These are phyloP conservation scores for Penicillium sp. DNA, from an alignment of 2,329 filamentous ascomycete species.

Conservation along the genomic window DNA sequence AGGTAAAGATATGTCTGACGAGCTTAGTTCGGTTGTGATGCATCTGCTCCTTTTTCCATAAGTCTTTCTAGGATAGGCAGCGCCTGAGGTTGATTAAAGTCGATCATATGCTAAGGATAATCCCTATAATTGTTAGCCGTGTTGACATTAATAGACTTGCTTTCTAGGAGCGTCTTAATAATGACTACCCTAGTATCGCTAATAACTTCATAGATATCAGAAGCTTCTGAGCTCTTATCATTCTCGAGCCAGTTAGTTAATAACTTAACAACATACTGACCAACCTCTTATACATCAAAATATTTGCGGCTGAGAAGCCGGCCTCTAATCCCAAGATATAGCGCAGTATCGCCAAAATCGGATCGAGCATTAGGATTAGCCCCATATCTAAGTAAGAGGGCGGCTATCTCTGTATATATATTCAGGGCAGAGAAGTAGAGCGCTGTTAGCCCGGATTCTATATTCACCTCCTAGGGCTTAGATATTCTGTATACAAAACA, in stretches of 20 bases:
- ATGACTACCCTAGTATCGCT: slow-evolving; percentile 9
- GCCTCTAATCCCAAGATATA: slow-evolving; percentile 21
- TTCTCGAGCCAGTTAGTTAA: slow-evolving; percentile 11
- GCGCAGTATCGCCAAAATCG: slow-evolving; percentile 17
- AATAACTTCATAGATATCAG: slow-evolving; percentile 15
- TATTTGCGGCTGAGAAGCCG: slow-evolving; percentile 11
- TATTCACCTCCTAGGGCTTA: not conserved
- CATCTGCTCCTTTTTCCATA: slow-evolving; percentile 17
- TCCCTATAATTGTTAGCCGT: slow-evolving; percentile 18
- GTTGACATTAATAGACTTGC: slow-evolving; percentile 16
- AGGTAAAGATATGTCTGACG: slow-evolving; percentile 23
- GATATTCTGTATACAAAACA: not conserved
- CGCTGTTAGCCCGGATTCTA: slow-evolving; percentile 15
- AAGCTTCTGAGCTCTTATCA: slow-evolving; percentile 7
- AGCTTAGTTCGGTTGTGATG: slow-evolving; percentile 9
- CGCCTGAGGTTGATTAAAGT: slow-evolving; percentile 11
- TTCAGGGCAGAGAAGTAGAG: slow-evolving; percentile 24
- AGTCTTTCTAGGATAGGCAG: slow-evolving; percentile 14
- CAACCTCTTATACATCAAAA: slow-evolving; percentile 17
- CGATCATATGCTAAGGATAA: slow-evolving; percentile 19
- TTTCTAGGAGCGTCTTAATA: slow-evolving; percentile 16
- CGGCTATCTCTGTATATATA: slow-evolving; percentile 12
- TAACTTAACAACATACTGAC: slow-evolving; percentile 15
- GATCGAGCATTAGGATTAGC: slow-evolving; percentile 19
- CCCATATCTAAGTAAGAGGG: slow-evolving; percentile 13